These are phyloP conservation scores for Leccinum cinnamomeum DNA, from an alignment of 1,284 basidiomycete genomes.

Conservation along the genomic window DNA sequence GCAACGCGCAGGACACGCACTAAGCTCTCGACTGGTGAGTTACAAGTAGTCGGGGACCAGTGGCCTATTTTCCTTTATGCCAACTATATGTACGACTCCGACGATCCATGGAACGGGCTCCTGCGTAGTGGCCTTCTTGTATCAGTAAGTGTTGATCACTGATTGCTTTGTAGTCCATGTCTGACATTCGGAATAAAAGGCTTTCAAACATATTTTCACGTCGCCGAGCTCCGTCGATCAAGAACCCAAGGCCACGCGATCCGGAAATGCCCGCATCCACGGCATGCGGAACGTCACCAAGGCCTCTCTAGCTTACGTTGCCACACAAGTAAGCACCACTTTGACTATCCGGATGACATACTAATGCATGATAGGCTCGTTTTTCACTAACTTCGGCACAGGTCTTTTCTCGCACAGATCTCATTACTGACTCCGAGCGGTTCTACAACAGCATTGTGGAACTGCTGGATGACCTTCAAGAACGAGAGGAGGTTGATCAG, in stretches of 20 bases:
- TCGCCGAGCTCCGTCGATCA: background rate
- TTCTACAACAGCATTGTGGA: background rate
- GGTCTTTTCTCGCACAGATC: background rate
- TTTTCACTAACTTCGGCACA: background rate
- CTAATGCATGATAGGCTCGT: background rate
- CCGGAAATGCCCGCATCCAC: background rate
- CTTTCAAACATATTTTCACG: background rate
- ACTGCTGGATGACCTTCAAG: background rate
- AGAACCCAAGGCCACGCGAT: background rate
- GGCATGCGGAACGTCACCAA: background rate
- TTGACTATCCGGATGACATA: background rate
- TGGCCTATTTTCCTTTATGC: background rate
- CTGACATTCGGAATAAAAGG: background rate
- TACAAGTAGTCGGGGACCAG: background rate
- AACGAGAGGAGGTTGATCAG: background rate
- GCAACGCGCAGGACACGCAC: background rate
- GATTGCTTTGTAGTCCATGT: background rate
- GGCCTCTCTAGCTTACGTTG: background rate
- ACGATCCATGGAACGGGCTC: background rate
- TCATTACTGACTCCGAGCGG: background rate
- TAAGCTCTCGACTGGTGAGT: background rate
- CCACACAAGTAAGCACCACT: background rate
- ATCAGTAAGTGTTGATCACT: background rate
- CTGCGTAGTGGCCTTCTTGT: background rate
- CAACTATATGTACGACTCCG: background rate